Base-by-base conservation (phyloP, 495 filamentous ascomycete species). In the Saxophila tyrrhenica region DNA sequence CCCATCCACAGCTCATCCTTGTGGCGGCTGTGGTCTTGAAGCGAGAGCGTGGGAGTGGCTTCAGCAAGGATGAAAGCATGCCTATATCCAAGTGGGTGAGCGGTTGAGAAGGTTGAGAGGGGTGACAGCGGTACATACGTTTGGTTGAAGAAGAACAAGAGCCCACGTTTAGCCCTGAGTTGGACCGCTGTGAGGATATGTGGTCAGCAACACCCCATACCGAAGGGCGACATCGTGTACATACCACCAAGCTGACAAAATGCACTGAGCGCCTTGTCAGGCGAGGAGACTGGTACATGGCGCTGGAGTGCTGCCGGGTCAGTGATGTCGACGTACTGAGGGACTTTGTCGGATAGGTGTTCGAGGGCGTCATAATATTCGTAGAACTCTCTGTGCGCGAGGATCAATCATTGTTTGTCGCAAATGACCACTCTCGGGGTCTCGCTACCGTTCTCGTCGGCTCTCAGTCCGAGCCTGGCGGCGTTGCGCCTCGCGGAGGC, bases 31-130 rank as follows among this genome's bases (percentile, higher is more conserved):
- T 62, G 48, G 25, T 49, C 42, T 23, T 52, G 41, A 3, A 52
- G 54, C 35, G 51, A 63, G 48, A 60, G 64, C 22, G 51, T 67
- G 52, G 35, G 52, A 3, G 53, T 70, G 50, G 42, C 60, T 53
- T 76, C 73, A 32, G 70, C 63, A 44, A 73, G 56, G 25, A 76
- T 66, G 50, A 63, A 74, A 42, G 72, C 69, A 17, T 63, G 50
- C 11, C 61, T 50, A 8, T 58, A n/a, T n/a, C n/a, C n/a, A n/a
- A n/a, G n/a, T n/a, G n/a, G n/a, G n/a, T n/a, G n/a, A n/a, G n/a
- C n/a, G n/a, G n/a, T n/a, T n/a, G n/a, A n/a, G n/a, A n/a, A n/a
- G n/a, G n/a, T n/a, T n/a, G n/a, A n/a, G n/a, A n/a, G n/a, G n/a
- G n/a, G n/a, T n/a, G n/a, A n/a, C n/a, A n/a, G n/a, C n/a, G n/a